These are phyloP conservation scores for Backusella australiensis DNA, from an alignment of 192 early-diverging fungal species.

Conservation along the genomic window DNA sequence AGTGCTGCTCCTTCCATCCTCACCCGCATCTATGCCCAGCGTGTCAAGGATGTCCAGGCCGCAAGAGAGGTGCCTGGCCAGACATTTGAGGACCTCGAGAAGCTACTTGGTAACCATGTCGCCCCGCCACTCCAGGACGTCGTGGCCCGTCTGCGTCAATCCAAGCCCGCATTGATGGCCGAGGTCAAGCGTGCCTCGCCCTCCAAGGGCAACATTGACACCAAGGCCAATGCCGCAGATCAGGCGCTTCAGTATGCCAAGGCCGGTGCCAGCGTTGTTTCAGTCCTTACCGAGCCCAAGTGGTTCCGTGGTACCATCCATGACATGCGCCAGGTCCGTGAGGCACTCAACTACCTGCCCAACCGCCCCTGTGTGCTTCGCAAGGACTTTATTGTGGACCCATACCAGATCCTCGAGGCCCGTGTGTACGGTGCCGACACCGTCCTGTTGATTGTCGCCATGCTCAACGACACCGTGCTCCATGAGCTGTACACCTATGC, in stretches of 20 bases:
- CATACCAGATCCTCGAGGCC: constrained; percentile 95
- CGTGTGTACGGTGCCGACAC: constrained; percentile 93
- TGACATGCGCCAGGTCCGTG: constrained; percentile 86
- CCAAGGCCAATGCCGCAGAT: constrained; percentile 80
- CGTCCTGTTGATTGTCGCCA: constrained; percentile 93
- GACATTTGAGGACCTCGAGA: constrained; percentile 62
- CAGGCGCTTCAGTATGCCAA: constrained; percentile 84
- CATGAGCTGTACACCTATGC: constrained; percentile 69
- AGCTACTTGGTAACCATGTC: constrained; percentile 62
- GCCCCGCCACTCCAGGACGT: constrained; percentile 84
- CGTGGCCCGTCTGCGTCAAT: constrained; percentile 59
- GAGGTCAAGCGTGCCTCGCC: constrained; percentile 99
- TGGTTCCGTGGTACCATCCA: constrained; percentile 97
- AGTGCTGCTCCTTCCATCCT: constrained; percentile 66
- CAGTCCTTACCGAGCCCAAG: constrained; percentile 96
- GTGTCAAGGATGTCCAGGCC: constrained; percentile 72
- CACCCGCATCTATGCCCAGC: constrained; percentile 75
- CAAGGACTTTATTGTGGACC: constrained; percentile 96
- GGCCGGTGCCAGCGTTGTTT: constrained; percentile 90
- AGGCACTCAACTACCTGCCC: constrained; percentile 54
- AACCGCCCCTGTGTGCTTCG: constrained; percentile 90
- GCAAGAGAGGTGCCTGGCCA: constrained; percentile 73
- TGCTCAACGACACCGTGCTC: constrained; percentile 73
- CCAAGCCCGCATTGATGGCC: constrained; percentile 77
- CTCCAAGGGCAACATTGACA: constrained; percentile 88